Percentiles rank a stretch among this genome's conserved stretches.
These are phyloP conservation scores for Fraxinus anomala DNA, from an alignment of 257 asterid genomes.

Conservation along the genomic window DNA sequence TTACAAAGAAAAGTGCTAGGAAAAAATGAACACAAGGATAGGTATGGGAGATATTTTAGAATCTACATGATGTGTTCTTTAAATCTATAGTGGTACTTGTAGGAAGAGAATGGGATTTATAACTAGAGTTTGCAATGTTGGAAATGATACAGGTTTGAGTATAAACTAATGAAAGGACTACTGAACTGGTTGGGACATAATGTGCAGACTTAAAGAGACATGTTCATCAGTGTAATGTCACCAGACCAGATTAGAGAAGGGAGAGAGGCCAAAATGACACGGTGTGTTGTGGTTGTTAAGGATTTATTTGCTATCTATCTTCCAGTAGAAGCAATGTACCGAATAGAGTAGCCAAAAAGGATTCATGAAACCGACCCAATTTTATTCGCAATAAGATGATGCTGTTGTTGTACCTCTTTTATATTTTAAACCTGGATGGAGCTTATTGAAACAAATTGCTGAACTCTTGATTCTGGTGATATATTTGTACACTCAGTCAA, in stretches of 20 bases:
- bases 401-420: neutral
- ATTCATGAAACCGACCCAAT: neutral
- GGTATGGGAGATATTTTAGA: no score
- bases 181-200: neutral
- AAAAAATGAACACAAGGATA: neutral
- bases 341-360: neutral
- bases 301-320: neutral
- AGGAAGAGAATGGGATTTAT: neutral
- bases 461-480: conserved; percentile 4
- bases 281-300: neutral
- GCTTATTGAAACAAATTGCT: neutral
- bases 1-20: neutral
- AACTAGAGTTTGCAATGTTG: neutral
- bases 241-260: neutral
- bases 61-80: neutral
- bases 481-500: conserved; percentile 6
- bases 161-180: neutral
- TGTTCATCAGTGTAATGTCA: neutral
- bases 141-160: neutral
- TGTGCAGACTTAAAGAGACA: neutral
- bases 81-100: neutral
- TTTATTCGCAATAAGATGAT: neutral
- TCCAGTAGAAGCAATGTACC: neutral
- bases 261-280: neutral
- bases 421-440: neutral